phyloP scores from a whole-genome alignment of 257 asterid genomes.

The Osmanthus fragrans region DNA sequence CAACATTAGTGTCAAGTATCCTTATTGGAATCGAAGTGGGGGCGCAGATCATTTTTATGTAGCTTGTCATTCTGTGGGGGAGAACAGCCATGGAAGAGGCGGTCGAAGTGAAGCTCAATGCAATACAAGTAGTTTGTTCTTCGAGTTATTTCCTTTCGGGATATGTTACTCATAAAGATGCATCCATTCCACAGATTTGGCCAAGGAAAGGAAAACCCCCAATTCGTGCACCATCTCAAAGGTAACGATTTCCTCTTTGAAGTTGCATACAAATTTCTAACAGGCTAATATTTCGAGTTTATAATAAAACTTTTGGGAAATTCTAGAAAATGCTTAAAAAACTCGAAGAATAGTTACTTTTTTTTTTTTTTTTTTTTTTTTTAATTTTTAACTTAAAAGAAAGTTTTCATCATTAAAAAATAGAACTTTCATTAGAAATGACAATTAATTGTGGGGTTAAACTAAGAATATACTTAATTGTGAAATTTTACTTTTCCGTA shows the following conservation, averaged over 20 bases:
- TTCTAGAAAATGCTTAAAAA: not conserved
- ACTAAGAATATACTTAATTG: too few species aligned
- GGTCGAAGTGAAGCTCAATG: constrained; percentile 58
- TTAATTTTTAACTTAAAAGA: too few species aligned
- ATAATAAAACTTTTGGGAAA: not conserved
- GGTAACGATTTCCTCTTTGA: constrained; percentile 30
- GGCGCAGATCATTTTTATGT: constrained; percentile 96
- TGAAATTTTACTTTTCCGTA: too few species aligned
- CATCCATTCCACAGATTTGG: constrained; percentile 93
- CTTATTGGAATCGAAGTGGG: constrained; percentile 76
- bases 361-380: too few species aligned
- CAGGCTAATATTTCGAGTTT: not conserved
- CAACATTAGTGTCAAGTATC: constrained; percentile 48
- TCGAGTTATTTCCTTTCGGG: constrained; percentile 78
- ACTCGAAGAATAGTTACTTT: not conserved
- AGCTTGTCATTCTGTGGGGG: constrained; percentile 86
- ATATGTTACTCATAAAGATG: constrained; percentile 84
- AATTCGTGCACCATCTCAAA: constrained; percentile 39
- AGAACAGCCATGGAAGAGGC: constrained; percentile 78
- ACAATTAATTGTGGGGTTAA: too few species aligned
- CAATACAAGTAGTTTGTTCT: constrained; percentile 88
- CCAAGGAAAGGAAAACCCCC: constrained; percentile 59
- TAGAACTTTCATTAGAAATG: too few species aligned
- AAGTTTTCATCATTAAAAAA: too few species aligned
- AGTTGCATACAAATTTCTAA: not conserved